Evolutionary conservation across 2,329 filamentous ascomycete species (phyloP).

Genomic region (Trichophyton rubrum): DNA sequence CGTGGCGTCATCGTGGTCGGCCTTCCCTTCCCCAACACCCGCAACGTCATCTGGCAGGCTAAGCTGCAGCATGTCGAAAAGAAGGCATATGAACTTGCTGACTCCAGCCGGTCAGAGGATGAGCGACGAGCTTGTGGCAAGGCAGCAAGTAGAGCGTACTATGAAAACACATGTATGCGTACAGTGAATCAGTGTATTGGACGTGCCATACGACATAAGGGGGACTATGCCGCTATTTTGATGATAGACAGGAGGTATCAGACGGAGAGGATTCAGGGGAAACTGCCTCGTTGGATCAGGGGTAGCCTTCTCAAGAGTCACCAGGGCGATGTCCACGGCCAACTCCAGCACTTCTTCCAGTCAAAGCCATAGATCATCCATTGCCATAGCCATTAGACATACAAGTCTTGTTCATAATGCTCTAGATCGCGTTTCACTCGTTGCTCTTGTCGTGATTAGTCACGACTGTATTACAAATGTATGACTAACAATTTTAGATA

Average conservation of each 20-base stretch:
- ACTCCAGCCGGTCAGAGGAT: conserved; percentile 18
- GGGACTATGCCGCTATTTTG: conserved; percentile 83
- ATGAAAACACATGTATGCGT: conserved; percentile 91
- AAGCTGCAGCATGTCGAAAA: conserved; percentile 77
- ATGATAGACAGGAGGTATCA: conserved; percentile 71
- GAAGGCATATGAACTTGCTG: conserved; percentile 30
- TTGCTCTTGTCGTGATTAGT: background rate
- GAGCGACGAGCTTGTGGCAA: conserved; percentile 28
- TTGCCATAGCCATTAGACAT: no score
- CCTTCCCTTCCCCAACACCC: conserved; percentile 81
- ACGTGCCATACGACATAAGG: conserved; percentile 72
- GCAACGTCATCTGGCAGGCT: conserved; percentile 83
- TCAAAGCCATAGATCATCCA: background rate
- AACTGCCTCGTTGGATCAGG: conserved; percentile 82
- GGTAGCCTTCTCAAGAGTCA: conserved; percentile 41
- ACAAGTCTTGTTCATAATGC: background rate
- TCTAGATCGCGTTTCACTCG: background rate
- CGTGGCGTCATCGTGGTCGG: conserved; percentile 86
- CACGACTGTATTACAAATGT: background rate
- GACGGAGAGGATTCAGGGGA: conserved; percentile 57
- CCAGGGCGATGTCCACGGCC: background rate
- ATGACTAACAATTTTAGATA: background rate
- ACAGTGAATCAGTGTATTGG: conserved; percentile 96
- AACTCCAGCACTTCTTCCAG: background rate
- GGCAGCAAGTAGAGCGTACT: conserved; percentile 58